A percentile compares a stretch with the other conserved stretches of the same genome.
Conservation (phyloP, 140 eudicot genomes). For the Cichorium intybus region DNA sequence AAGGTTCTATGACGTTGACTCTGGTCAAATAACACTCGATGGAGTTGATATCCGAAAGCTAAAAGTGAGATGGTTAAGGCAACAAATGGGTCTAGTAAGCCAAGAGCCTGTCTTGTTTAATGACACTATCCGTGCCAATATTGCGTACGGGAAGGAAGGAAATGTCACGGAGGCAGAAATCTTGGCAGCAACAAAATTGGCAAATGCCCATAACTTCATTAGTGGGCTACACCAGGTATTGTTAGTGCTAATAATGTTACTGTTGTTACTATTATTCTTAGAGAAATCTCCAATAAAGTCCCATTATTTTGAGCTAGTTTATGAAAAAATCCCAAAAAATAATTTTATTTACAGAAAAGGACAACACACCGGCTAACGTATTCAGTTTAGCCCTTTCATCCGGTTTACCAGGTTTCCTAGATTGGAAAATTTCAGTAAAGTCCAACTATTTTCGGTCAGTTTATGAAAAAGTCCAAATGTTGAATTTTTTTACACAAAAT, state of each 20-base stretch:
- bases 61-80: constrained; percentile 54
- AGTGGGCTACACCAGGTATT: constrained; percentile 43
- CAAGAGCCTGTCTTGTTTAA: constrained; percentile 58
- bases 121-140: constrained; percentile 50
- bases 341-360: no score
- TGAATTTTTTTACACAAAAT: no score
- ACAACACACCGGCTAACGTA: no score
- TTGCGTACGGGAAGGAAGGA: constrained; percentile 58
- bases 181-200: constrained; percentile 46
- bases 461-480: no score
- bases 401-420: no score
- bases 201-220: constrained; percentile 55
- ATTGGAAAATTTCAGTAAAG: no score
- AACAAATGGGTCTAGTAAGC: constrained; percentile 62
- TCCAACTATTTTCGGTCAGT: no score
- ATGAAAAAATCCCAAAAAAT: no score
- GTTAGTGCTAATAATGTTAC: no score
- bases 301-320: no score
- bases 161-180: constrained; percentile 52
- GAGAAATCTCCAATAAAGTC: no score
- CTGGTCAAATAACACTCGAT: constrained; percentile 46
- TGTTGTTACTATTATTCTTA: not conserved
- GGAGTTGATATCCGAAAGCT: constrained; percentile 39
- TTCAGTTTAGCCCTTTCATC: no score
- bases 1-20: constrained; percentile 59